Conservation (phyloP, 805 yeast species). For the Pichia cabralensis region DNA sequence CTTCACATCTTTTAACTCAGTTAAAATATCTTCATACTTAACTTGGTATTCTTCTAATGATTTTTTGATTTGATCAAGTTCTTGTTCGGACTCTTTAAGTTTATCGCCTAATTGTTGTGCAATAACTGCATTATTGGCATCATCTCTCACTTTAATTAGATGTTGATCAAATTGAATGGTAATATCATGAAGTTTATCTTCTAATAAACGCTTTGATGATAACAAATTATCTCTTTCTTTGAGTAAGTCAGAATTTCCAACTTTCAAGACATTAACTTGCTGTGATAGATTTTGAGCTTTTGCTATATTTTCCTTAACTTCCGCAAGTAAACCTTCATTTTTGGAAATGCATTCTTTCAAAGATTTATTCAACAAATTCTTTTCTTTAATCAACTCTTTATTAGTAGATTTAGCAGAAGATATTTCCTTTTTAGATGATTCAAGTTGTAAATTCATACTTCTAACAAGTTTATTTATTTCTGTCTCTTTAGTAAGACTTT, state of each 20-base stretch:
- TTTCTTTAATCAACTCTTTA: conserved; percentile 31
- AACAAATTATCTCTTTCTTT: conserved; percentile 54
- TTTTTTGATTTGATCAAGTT: conserved; percentile 23
- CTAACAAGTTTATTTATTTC: conserved; percentile 55
- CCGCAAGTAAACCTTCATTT: conserved; percentile 31
- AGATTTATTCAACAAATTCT: conserved; percentile 31
- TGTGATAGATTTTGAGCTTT: conserved; percentile 35
- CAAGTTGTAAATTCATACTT: conserved; percentile 49
- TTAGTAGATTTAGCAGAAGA: conserved; percentile 31
- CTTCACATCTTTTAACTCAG: conserved; percentile 29
- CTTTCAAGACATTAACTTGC: conserved; percentile 48
- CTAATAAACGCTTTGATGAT: conserved; percentile 37
- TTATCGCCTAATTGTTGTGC: conserved; percentile 26
- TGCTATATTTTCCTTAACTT: conserved; percentile 36
- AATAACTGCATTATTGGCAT: conserved; percentile 22
- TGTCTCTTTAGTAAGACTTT: conserved; percentile 54
- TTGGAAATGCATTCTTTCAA: conserved; percentile 33
- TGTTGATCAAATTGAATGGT: conserved; percentile 31
- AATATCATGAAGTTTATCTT: conserved; percentile 33
- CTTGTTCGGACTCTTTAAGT: conserved; percentile 25
- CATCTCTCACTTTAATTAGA: conserved; percentile 22
- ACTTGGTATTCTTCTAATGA: conserved; percentile 20
- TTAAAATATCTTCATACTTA: conserved; percentile 12
- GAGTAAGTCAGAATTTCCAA: conserved; percentile 49
- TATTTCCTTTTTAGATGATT: conserved; percentile 38